These are phyloP conservation scores for Argentina anserina DNA, from an alignment of 306 rosid genomes.

Conservation along the genomic window DNA sequence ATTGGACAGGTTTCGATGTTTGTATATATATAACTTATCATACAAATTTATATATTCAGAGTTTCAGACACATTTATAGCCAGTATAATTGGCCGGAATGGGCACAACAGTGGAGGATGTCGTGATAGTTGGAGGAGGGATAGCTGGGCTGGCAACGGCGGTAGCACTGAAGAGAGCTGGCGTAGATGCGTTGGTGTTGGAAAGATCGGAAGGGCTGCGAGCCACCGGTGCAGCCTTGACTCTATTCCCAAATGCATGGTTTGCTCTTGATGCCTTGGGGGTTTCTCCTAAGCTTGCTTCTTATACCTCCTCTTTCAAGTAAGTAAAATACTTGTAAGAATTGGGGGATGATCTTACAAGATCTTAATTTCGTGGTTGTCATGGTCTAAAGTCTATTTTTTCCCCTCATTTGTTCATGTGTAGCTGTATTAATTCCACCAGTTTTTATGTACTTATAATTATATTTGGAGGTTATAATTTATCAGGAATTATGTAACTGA, in stretches of 20 bases:
- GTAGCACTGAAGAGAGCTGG: constrained; percentile 23
- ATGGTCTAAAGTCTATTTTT: not conserved
- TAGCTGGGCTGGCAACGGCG: constrained; percentile 22
- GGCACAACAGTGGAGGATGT: constrained; percentile 7
- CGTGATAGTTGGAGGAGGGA: constrained; percentile 17
- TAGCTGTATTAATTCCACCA: no score
- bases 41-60: no score
- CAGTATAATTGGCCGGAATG: not conserved
- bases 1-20: no score
- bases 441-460: not conserved
- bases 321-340: not conserved
- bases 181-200: constrained; percentile 16
- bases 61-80: no score
- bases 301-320: not conserved
- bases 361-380: no score
- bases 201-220: constrained; percentile 4
- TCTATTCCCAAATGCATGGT: constrained; percentile 18
- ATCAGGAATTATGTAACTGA: constrained; percentile 8
- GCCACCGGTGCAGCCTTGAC: constrained; percentile 2
- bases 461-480: not conserved
- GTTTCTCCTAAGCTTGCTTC: constrained; percentile 12
- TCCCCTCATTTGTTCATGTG: no score
- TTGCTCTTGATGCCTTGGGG: constrained; percentile 14
- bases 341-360: no score
- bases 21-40: no score